These are phyloP conservation scores for Boeremia lycopersici DNA, from an alignment of 2,329 filamentous ascomycete genomes.

Conservation along the genomic window DNA sequence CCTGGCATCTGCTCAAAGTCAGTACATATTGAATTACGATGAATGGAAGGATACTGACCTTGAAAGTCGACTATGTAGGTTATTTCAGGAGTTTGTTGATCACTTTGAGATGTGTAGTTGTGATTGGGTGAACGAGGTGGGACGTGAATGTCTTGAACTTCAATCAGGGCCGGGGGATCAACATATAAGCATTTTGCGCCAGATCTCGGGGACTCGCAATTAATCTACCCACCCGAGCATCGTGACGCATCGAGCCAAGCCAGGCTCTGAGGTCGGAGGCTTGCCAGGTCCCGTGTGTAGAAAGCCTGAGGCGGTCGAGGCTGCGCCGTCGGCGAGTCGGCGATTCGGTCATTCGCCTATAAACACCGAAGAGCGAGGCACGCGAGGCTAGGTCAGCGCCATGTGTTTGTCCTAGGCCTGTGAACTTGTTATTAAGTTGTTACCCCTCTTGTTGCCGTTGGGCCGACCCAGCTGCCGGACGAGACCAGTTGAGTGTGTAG, in stretches of 20 bases:
- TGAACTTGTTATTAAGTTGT: background rate
- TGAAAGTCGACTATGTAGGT: background rate
- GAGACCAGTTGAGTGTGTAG: background rate
- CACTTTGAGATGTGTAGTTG: background rate
- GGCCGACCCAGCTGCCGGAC: background rate
- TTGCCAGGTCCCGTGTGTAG: background rate
- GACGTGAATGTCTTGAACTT: background rate
- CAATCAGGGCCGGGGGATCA: background rate
- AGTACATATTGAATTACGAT: background rate
- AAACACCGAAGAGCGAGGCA: background rate
- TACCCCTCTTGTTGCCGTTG: background rate
- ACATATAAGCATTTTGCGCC: background rate
- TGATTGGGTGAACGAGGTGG: background rate
- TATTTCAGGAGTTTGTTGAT: background rate
- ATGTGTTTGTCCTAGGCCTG: background rate
- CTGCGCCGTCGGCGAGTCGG: background rate
- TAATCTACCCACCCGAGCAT: background rate
- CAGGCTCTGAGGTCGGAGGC: background rate
- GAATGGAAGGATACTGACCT: background rate
- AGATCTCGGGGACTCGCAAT: background rate
- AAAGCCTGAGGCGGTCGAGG: background rate
- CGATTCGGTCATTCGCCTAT: background rate
- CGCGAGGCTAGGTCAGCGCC: background rate
- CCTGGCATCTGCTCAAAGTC: background rate
- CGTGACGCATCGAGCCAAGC: background rate